A percentile compares a stretch with the other conserved stretches of the same genome.
Evolutionary conservation across 352 stramenopile species (phyloP).

Genomic region (Blastocystis sp.): DNA sequence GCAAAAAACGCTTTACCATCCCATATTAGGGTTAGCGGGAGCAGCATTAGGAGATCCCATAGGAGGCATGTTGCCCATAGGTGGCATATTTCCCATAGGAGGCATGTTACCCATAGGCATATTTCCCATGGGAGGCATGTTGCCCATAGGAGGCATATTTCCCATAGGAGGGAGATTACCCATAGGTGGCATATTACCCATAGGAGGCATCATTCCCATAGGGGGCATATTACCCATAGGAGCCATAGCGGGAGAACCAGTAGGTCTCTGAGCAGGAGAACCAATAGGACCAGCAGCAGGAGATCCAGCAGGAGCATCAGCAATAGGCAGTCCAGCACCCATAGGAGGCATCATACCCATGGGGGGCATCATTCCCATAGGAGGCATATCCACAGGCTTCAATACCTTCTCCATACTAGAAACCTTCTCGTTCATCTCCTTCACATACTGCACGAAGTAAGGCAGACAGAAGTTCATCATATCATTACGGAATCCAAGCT

Average conservation of each 20-base stretch:
- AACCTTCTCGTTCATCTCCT: conserved; percentile 87
- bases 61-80: conserved; percentile 60
- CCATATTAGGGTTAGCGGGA: not conserved
- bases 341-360: conserved; percentile 61
- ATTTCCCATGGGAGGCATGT: conserved; percentile 58
- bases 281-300: not conserved
- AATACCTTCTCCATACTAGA: conserved; percentile 75
- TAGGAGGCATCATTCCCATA: conserved; percentile 58
- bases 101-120: conserved; percentile 61
- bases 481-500: conserved; percentile 95
- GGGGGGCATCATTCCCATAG: conserved; percentile 57
- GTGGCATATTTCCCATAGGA: conserved; percentile 57
- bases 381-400: conserved; percentile 61
- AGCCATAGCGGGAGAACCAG: not conserved
- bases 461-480: conserved; percentile 98
- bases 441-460: conserved; percentile 98
- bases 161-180: conserved; percentile 49
- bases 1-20: conserved; percentile 26
- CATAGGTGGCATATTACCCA: conserved; percentile 51
- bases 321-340: conserved; percentile 46
- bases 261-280: not conserved
- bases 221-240: conserved; percentile 59
- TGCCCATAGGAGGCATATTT: conserved; percentile 54
- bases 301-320: conserved; percentile 45
- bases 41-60: conserved; percentile 14